Evolutionary conservation across 73 alveolate genomes (phyloP).

Genomic region (Tetrahymena malaccensis): DNA sequence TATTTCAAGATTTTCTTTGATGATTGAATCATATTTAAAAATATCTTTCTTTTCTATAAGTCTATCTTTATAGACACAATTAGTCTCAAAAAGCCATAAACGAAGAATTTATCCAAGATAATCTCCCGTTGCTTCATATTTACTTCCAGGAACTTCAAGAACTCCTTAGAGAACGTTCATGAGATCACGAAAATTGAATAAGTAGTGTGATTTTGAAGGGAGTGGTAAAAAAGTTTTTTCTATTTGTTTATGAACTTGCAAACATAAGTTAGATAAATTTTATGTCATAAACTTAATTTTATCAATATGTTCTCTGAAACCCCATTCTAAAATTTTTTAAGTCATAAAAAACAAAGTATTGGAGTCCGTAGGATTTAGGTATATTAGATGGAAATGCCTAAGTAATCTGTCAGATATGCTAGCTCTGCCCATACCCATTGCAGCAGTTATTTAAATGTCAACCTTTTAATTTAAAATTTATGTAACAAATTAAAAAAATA

Average conservation of each 20-base stretch:
- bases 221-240: conserved; percentile 76
- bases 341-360: conserved; percentile 71
- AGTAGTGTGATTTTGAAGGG: conserved; percentile 86
- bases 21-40: conserved; percentile 47
- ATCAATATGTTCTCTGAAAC: conserved; percentile 74
- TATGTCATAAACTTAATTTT: conserved; percentile 46
- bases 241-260: conserved; percentile 69
- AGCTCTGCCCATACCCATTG: conserved; percentile 65
- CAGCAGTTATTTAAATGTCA: conserved; percentile 54
- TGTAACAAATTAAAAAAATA: too few relatives aligned
- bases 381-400: conserved; percentile 77
- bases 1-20: conserved; percentile 63
- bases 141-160: conserved; percentile 65
- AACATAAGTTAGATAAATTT: conserved; percentile 59
- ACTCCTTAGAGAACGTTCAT: conserved; percentile 84
- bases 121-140: conserved; percentile 54
- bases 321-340: conserved; percentile 69
- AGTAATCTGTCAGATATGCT: conserved; percentile 72
- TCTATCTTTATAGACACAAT: conserved; percentile 88
- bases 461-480: not conserved
- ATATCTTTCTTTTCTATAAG: conserved; percentile 80
- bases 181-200: conserved; percentile 82
- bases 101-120: conserved; percentile 52
- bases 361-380: conserved; percentile 68
- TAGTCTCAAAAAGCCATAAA: conserved; percentile 89